Conservation (phyloP, 208 protist genomes). For the Trypanosoma mega region DNA sequence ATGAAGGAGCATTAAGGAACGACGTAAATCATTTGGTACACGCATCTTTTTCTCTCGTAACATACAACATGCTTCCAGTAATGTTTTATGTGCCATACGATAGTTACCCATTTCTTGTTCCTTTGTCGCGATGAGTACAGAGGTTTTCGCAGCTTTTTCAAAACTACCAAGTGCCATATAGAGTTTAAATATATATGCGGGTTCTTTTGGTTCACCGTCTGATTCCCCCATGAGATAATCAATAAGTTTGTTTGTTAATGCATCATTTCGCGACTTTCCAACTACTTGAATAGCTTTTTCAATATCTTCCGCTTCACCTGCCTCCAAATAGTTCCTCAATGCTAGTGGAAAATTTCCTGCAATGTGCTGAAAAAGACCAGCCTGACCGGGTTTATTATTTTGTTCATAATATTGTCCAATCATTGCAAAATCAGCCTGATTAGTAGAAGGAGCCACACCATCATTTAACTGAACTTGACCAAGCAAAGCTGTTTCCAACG, state of each 20-base stretch:
- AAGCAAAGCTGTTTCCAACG: slow-evolving; percentile 80
- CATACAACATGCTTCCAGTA: slow-evolving; percentile 93
- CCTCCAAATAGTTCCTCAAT: slow-evolving; percentile 90
- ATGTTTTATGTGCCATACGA: slow-evolving; percentile 90
- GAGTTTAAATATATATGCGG: slow-evolving; percentile 97
- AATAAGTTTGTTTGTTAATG: slow-evolving; percentile 93
- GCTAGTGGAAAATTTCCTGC: slow-evolving; percentile 87
- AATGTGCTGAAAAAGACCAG: slow-evolving; percentile 93
- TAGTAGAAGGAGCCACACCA: slow-evolving; percentile 69
- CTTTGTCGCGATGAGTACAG: slow-evolving; percentile 94
- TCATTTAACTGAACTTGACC: slow-evolving; percentile 80
- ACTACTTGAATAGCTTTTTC: slow-evolving; percentile 94
- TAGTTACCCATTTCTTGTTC: slow-evolving; percentile 96
- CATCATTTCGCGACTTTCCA: slow-evolving; percentile 90
- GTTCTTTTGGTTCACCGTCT: slow-evolving; percentile 95
- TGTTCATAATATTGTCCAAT: slow-evolving; percentile 95
- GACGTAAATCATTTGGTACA: slow-evolving; percentile 89
- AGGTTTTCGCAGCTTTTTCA: slow-evolving; percentile 94
- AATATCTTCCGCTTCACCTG: slow-evolving; percentile 83
- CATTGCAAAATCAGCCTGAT: slow-evolving; percentile 74
- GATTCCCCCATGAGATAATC: slow-evolving; percentile 96
- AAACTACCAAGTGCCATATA: slow-evolving; percentile 97
- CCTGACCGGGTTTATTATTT: slow-evolving; percentile 68
- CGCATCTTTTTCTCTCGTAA: slow-evolving; percentile 84
- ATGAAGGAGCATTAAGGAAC: slow-evolving; percentile 95